phyloP scores from a whole-genome alignment of 805 yeast genomes.

The Saturnispora sanitii region DNA sequence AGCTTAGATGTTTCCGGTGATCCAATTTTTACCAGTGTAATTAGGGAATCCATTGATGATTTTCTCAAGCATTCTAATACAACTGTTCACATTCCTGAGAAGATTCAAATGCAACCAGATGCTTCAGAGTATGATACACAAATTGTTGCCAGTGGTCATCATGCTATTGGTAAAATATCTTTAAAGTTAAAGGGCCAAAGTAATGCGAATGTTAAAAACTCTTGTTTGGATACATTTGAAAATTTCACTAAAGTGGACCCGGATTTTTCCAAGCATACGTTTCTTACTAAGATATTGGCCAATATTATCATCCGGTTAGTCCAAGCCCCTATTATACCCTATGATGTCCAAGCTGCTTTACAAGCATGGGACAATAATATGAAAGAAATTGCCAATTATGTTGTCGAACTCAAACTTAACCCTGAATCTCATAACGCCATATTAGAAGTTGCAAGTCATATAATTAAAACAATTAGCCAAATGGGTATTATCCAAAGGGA shows the following conservation, averaged over 20 bases:
- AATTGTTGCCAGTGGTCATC: constrained; percentile 50
- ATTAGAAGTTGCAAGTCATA: no score
- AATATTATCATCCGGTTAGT: constrained; percentile 46
- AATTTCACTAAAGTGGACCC: constrained; percentile 47
- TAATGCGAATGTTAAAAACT: constrained; percentile 32
- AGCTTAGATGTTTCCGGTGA: constrained; percentile 40
- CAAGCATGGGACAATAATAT: constrained; percentile 34
- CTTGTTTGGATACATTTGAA: constrained; percentile 59
- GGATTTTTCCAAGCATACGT: constrained; percentile 43
- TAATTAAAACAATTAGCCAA: constrained; percentile 18
- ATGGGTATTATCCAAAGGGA: constrained; percentile 37
- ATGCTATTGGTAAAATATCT: constrained; percentile 64
- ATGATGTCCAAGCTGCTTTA: constrained; percentile 41
- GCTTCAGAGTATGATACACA: constrained; percentile 6
- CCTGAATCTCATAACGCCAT: no score
- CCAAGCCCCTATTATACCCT: constrained; percentile 73
- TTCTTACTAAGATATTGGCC: constrained; percentile 47
- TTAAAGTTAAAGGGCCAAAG: constrained; percentile 33
- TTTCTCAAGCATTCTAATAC: constrained; percentile 19
- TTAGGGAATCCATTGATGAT: constrained; percentile 32
- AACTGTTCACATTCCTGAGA: constrained; percentile 31
- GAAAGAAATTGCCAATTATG: constrained; percentile 37
- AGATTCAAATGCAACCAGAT: background rate
- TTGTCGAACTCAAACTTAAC: constrained; percentile 12
- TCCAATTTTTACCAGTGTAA: constrained; percentile 48